Conservation (phyloP, 2,329 filamentous ascomycete genomes). For the Cyphellophora europaea region DNA sequence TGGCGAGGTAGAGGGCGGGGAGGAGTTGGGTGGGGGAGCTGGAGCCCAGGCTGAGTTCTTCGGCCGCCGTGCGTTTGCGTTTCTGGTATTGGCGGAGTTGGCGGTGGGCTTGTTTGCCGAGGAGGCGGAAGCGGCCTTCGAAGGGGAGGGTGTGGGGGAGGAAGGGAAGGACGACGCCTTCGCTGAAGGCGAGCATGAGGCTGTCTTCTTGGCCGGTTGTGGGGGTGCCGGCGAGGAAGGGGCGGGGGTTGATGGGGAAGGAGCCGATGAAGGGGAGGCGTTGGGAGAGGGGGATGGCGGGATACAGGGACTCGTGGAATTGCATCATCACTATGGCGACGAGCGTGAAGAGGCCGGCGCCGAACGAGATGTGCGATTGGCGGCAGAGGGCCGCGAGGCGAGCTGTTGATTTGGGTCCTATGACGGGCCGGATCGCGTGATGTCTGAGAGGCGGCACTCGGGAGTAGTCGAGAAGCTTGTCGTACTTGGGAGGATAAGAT, state of each 20-base stretch:
- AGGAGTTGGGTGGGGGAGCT: conserved; percentile 13
- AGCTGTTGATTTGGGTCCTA: conserved; percentile 5
- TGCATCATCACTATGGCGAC: conserved; percentile 18
- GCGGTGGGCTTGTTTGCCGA: conserved; percentile 14
- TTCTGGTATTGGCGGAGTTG: conserved; percentile 17
- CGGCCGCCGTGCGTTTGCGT: conserved; percentile 7
- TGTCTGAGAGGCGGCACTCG: conserved; percentile 13
- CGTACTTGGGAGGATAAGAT: conserved; percentile 7
- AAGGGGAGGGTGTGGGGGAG: conserved; percentile 11
- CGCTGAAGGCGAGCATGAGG: conserved; percentile 17
- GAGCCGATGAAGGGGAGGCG: conserved; percentile 16
- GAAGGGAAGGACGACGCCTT: conserved; percentile 16
- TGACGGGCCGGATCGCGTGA: conserved; percentile 6
- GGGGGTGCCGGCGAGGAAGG: conserved; percentile 9
- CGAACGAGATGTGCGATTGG: conserved; percentile 11
- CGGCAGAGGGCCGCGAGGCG: conserved; percentile 13
- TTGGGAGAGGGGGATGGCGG: conserved; percentile 6
- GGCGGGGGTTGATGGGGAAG: conserved; percentile 17
- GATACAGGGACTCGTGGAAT: conserved; percentile 13
- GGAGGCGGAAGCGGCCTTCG: conserved; percentile 10
- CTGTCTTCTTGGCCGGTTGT: conserved; percentile 15
- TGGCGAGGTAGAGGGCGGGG: conserved; percentile 12
- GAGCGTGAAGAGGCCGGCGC: conserved; percentile 15
- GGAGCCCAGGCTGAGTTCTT: conserved; percentile 12
- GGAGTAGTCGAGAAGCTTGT: conserved; percentile 11